Percentiles rank a stretch among this genome's conserved stretches.
phyloP scores from a whole-genome alignment of 331 rosid species.

The Pyracantha coccinea region DNA sequence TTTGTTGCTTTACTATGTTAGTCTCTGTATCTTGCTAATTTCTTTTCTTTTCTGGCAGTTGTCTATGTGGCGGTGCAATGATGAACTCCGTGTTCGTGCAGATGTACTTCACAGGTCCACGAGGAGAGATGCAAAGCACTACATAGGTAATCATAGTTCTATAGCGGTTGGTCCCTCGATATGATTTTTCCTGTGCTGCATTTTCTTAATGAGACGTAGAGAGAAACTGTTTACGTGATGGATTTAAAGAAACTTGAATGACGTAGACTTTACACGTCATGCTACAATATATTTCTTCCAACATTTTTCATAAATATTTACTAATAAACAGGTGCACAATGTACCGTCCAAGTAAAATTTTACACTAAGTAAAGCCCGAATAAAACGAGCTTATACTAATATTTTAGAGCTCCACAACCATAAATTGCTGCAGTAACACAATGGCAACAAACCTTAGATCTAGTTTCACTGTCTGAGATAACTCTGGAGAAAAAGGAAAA shows the following conservation, averaged over 20 bases:
- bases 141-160: conserved; percentile 53
- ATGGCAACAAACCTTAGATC: not conserved
- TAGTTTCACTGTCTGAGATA: not conserved
- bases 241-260: not conserved
- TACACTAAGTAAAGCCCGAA: not conserved
- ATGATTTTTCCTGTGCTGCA: not conserved
- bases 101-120: conserved; percentile 60
- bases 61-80: conserved; percentile 99
- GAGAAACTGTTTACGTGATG: not conserved
- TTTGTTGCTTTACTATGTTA: not conserved
- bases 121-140: conserved; percentile 91
- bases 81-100: conserved; percentile 79
- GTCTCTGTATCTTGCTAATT: not conserved
- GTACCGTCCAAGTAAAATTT: not conserved
- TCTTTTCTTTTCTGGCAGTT: conserved; percentile 39
- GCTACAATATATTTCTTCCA: not conserved
- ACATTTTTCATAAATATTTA: not conserved
- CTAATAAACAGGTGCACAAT: not conserved
- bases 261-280: not conserved
- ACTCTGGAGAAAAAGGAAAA: not conserved
- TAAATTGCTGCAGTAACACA: not conserved
- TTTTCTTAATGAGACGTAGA: not conserved
- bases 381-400: not conserved
- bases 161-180: not conserved
- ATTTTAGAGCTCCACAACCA: not conserved